phyloP scores from a whole-genome alignment of 805 yeast species.

The Wickerhamomyces tratensis region DNA sequence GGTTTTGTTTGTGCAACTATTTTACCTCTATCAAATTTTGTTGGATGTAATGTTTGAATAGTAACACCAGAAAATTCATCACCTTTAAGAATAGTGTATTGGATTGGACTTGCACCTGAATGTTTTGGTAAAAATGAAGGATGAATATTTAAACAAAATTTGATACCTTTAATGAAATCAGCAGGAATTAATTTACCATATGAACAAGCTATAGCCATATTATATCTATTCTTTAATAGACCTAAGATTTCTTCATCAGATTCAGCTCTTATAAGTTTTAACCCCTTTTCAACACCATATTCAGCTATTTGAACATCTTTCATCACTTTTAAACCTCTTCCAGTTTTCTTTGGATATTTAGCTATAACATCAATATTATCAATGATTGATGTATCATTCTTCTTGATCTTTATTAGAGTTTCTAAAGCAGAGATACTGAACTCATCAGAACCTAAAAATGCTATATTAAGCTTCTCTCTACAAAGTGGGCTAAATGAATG shows the following conservation, averaged over 20 bases:
- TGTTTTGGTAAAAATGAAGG: conserved; percentile 81
- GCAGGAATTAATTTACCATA: conserved; percentile 78
- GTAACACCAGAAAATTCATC: conserved; percentile 72
- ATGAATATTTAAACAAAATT: conserved; percentile 76
- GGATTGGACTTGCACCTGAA: conserved; percentile 88
- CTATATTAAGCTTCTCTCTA: conserved; percentile 26
- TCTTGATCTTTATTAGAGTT: conserved; percentile 20
- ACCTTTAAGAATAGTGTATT: conserved; percentile 58
- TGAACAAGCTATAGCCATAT: conserved; percentile 83
- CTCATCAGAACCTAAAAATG: conserved; percentile 72
- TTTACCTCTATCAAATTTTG: conserved; percentile 72
- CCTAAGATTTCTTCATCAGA: conserved; percentile 27
- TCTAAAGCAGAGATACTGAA: conserved; percentile 52
- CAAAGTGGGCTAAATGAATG: not conserved
- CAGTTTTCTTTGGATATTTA: conserved; percentile 51
- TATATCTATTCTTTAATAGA: conserved; percentile 25
- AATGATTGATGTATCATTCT: conserved; percentile 10
- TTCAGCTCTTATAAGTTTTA: conserved; percentile 44
- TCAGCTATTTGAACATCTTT: conserved; percentile 45
- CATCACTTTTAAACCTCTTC: conserved; percentile 39
- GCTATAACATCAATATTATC: conserved; percentile 50
- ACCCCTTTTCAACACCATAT: conserved; percentile 23
- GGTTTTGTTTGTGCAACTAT: conserved; percentile 49
- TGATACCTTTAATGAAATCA: conserved; percentile 34
- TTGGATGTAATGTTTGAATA: conserved; percentile 83